Evolutionary conservation across 2,329 filamentous ascomycete genomes (phyloP).

Genomic region (Arthrobotrys entomopaga): DNA sequence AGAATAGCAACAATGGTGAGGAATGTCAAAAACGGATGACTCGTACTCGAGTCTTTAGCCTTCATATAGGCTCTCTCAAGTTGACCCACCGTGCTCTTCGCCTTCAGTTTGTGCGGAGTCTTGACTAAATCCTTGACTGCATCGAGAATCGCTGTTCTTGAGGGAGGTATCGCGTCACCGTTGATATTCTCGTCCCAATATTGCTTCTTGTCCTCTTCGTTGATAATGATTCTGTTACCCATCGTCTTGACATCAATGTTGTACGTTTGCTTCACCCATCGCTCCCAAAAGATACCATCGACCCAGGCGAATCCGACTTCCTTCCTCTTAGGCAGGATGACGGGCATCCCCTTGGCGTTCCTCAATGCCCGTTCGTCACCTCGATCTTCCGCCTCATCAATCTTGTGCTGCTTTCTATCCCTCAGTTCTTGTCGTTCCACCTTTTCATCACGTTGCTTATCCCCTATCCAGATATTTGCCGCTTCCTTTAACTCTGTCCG

Average conservation of each 20-base stretch:
- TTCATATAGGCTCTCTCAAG: conserved; percentile 75
- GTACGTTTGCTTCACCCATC: conserved; percentile 95
- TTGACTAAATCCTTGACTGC: conserved; percentile 78
- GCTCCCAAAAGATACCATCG: conserved; percentile 95
- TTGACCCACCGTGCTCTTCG: conserved; percentile 79
- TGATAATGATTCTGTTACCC: conserved; percentile 93
- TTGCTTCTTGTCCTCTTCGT: conserved; percentile 93
- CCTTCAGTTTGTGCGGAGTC: conserved; percentile 75
- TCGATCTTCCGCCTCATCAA: conserved; percentile 95
- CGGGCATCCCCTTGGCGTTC: conserved; percentile 87
- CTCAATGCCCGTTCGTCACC: conserved; percentile 87
- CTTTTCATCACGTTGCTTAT: conserved; percentile 89
- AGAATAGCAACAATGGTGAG: conserved; percentile 47
- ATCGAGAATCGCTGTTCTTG: conserved; percentile 88
- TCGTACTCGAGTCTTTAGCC: conserved; percentile 62
- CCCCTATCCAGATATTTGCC: conserved; percentile 97
- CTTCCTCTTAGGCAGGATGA: conserved; percentile 90
- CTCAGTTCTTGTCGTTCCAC: conserved; percentile 91
- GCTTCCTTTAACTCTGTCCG: conserved; percentile 94
- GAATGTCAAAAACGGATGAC: conserved; percentile 64
- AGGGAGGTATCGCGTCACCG: conserved; percentile 88
- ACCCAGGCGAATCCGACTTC: conserved; percentile 97
- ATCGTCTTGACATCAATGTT: conserved; percentile 83
- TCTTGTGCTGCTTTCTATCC: conserved; percentile 91
- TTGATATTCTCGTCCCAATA: conserved; percentile 95